phyloP scores from a whole-genome alignment of 768 basidiomycete genomes.

The Cystofilobasidium bisporidii region DNA sequence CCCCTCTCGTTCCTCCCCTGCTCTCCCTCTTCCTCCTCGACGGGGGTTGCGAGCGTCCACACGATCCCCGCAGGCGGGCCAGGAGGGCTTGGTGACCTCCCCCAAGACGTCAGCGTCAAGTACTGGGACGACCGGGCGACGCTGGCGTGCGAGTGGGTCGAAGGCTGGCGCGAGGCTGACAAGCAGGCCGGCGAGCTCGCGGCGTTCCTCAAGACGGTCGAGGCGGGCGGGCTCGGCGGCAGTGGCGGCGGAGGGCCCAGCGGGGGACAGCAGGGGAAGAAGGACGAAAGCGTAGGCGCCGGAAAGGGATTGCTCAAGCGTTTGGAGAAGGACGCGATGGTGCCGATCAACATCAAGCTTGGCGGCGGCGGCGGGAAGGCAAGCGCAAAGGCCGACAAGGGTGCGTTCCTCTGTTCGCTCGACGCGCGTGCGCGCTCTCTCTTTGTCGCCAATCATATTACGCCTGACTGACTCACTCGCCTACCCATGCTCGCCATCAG shows the following conservation, averaged over 20 bases:
- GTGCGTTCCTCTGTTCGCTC: background rate
- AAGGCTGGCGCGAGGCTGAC: conserved; percentile 19
- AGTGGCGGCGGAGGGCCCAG: background rate
- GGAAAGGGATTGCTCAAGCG: background rate
- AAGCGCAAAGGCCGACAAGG: conserved; percentile 8
- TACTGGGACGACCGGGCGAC: conserved; percentile 20
- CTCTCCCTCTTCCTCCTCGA: background rate
- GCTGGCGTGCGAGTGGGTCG: conserved; percentile 2
- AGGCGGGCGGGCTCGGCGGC: background rate
- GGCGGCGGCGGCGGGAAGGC: background rate
- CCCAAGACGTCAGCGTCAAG: background rate
- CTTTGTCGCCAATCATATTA: too few relatives aligned
- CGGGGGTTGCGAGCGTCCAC: too few relatives aligned
- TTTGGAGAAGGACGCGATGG: conserved; percentile 7
- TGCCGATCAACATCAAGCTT: conserved; percentile 20
- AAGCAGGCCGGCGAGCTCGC: background rate
- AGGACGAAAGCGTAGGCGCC: background rate
- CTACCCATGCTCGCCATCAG: background rate
- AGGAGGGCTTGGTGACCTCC: conserved; percentile 10
- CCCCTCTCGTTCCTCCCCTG: conserved; percentile 2
- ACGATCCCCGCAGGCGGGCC: background rate
- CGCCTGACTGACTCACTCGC: background rate
- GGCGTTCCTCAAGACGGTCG: background rate
- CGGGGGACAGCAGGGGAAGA: background rate
- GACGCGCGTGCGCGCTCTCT: too few relatives aligned